Base-by-base conservation (phyloP, 2,329 filamentous ascomycete genomes). In the Exophiala alcalophila region DNA sequence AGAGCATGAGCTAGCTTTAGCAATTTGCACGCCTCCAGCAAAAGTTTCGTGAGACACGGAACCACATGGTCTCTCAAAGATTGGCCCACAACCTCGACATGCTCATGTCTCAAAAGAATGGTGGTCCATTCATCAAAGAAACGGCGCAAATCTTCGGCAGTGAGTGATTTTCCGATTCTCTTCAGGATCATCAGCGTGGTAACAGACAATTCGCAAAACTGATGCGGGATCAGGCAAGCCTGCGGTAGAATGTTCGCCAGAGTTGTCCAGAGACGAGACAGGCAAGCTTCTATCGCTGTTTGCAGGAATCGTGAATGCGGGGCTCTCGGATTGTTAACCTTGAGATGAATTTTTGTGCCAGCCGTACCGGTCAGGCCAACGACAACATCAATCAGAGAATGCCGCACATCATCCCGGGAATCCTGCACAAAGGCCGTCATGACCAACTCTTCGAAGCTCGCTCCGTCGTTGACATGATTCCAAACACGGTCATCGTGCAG, bases 201-300 rank as follows among this genome's bases (percentile, higher is more conserved):
- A 32, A 70, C 65, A 42, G 72, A 73, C 38, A 72, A 66, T 48
- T 76, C 67, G 40, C 67, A 63, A 15, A 66, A 69, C 14, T 64
- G 61, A 11, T 58, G 43, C 28, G 64, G 60, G 48, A 63, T 61
- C 6, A 61, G 48, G 11, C 62, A 56, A n/a, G 65, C 64, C 12
- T 59, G 56, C 2, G 66, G 63, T 26, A 74, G 61, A 15, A 66
- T 60, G 18, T 61, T 54, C 18, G 62, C 59, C 41, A 74, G 58
- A 4, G 65, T 58, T 14, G 62, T 59, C 72, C 72, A 75, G 29
- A 74, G 58, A 20, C 65, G 68, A 2, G 61, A 61, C 18, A 72
- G 52, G 40, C 62, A 61, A 15, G 52, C 50, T 40, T 55, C 50
- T 14, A 53, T 54, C 26, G 49, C 47, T 16, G 46, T 40, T 27